phyloP scores from a whole-genome alignment of 495 filamentous ascomycete species.

The Penicillium diatomitis region DNA sequence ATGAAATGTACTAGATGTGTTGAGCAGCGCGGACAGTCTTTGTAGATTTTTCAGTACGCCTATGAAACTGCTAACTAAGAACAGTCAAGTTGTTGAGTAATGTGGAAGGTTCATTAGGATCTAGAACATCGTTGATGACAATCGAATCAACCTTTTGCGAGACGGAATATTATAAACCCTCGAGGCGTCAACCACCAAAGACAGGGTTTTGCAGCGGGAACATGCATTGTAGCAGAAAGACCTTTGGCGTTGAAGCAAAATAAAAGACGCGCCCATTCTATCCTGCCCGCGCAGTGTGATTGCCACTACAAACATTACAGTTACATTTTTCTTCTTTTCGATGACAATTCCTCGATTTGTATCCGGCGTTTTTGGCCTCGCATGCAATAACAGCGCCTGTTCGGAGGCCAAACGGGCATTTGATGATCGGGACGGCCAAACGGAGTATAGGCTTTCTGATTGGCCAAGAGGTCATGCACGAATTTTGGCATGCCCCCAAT shows the following conservation, averaged over 20 bases:
- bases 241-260: not conserved
- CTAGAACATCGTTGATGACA: not conserved
- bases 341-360: not conserved
- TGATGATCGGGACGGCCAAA: conserved; percentile 17
- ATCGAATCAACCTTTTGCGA: not conserved
- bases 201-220: not conserved
- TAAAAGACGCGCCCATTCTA: not conserved
- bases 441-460: conserved; percentile 8
- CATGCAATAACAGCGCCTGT: conserved; percentile 5
- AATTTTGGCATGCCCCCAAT: conserved; percentile 15
- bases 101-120: not conserved
- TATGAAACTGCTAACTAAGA: not conserved
- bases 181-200: not conserved
- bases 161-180: not conserved
- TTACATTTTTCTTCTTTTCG: not conserved
- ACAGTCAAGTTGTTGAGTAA: not conserved
- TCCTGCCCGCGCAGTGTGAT: not conserved
- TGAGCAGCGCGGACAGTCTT: not conserved
- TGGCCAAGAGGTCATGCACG: conserved; percentile 5
- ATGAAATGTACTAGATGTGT: not conserved
- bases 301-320: not conserved
- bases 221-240: not conserved
- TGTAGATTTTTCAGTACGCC: not conserved
- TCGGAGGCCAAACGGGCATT: conserved; percentile 2
- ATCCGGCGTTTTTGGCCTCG: conserved; percentile 2